Evolutionary conservation across 2,329 filamentous ascomycete species (phyloP), one percentile per base, ranked within the genome.

Genomic region (Zarea fungicola): DNA sequence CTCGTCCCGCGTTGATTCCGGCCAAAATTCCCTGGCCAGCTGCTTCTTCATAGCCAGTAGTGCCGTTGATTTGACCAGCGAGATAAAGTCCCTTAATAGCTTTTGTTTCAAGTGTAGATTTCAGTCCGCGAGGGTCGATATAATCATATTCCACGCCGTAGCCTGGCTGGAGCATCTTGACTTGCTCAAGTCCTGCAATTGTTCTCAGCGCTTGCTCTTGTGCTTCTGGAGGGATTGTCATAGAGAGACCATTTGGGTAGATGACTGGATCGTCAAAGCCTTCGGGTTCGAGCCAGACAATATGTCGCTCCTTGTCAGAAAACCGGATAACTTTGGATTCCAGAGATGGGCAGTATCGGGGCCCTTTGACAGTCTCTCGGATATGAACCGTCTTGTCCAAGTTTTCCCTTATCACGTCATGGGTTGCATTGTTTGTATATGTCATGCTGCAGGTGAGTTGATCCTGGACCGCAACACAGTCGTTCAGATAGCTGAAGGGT

Each of bases 91-190:
- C 93, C 7, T 75, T 74, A 54, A 99, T 96, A 19, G 85, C 78
- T 67, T 97, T 99, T 1, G 93, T 97, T 67, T 99, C 93, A 7
- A 99, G 79, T 0, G 91, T 93, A n/a, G 87, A 82, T 55, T 84
- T 85, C 4, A 99, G 76, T 57, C 87, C 86, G 45, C 93, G 85
- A 16, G 93, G 93, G 62, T 99, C 93, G 16, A 99, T 89, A 65
- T 99, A 99, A 70, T 97, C 93, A 66, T 99, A 99, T 65, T 99
- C 93, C 2, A 99, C 93, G 7, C 93, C 93, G 61, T 99, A 99
- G 8, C 92, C 93, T 2, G 92, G 86, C 61, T 97, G 92, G 6
- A 95, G 78, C 91, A 99, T 96, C 22, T 76, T 83, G 5, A 90
- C 90, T 51, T 91, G 82, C 62, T 97, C 92, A 2, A 99, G 76